Evolutionary conservation across 768 basidiomycete genomes (phyloP), one percentile per base, ranked within the genome.

Genomic region (Podaxis sp.): DNA sequence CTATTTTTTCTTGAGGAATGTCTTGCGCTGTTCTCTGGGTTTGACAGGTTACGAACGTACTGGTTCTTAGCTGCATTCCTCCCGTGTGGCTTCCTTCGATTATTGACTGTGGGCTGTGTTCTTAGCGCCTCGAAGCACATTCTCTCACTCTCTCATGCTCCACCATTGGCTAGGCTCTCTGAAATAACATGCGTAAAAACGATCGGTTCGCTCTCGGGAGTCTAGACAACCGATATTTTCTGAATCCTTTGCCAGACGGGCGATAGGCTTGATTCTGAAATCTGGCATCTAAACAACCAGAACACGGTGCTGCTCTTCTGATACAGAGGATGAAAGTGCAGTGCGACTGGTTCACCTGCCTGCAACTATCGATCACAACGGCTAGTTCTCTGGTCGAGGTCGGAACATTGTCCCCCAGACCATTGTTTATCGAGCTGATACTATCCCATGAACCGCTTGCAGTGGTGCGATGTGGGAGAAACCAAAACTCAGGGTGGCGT

Each of bases 401-500:
- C 42, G 16, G n/a, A 44, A 57, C 9, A 2, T 25, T 35, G n/a
- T 11, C 6, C 36, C 5, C 10, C 35, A 47, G 48, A 4, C 44
- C 7, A 25, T 11, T 4, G 16, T 21, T 50, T 37, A 42, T 23
- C 35, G 16, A 21, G 37, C 35, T 36, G 23, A 16, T 35, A 54
- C n/a, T 3, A 6, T 38, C 52, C 38, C 46, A 58, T 28, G 21
- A 21, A 16, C 25, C 47, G 32, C 47, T 51, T 38, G 36, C 37
- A 51, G 23, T 42, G 51, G 32, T 61, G 50, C 37, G 10, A 6
- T 48, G 56, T 58, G 36, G 48, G 46, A 58, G 21, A 37, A 50
- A 23, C 57, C 2, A 27, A 50, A 14, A 13, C 47, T 50, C 50
- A 38, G 44, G 46, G 67, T 70, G 70, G 70, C 62, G 70, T 69